These are phyloP conservation scores for Pyrenophora graminea DNA, from an alignment of 2,329 filamentous ascomycete genomes.

Conservation along the genomic window DNA sequence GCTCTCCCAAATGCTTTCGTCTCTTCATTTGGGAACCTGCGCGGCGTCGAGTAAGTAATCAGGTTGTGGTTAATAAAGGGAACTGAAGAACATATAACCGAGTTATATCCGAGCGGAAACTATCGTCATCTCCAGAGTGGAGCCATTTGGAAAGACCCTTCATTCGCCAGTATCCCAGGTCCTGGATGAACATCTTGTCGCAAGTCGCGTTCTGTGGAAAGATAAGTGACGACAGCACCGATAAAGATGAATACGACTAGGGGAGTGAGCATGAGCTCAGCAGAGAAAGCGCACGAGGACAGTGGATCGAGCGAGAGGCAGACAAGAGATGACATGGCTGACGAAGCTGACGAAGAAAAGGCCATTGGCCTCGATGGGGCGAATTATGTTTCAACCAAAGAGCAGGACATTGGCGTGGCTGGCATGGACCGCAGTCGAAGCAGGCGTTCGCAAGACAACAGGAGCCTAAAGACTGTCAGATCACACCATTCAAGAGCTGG, in stretches of 20 bases:
- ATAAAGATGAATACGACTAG: background rate
- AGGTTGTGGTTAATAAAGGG: conserved; percentile 12
- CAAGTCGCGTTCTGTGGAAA: too few relatives aligned
- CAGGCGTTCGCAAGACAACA: conserved; percentile 23
- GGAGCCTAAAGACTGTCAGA: conserved; percentile 23
- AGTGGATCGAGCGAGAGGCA: conserved; percentile 21
- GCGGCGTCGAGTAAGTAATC: background rate
- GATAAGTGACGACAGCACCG: background rate
- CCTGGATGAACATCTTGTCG: too few relatives aligned
- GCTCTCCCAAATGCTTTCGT: background rate
- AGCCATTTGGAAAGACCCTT: conserved; percentile 5
- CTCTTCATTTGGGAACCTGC: background rate
- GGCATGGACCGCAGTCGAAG: conserved; percentile 6
- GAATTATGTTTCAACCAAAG: background rate
- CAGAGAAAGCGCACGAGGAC: conserved; percentile 8
- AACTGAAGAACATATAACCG: conserved; percentile 10
- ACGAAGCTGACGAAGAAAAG: conserved; percentile 21
- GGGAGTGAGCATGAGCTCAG: conserved; percentile 12
- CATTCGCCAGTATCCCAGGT: background rate
- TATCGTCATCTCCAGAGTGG: background rate
- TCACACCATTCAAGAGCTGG: conserved; percentile 46
- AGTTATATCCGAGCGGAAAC: conserved; percentile 19
- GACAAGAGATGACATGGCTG: conserved; percentile 9
- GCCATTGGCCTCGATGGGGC: conserved; percentile 14
- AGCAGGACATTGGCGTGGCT: background rate